phyloP scores from a whole-genome alignment of 352 stramenopile species.

The Phytophthora cactorum region DNA sequence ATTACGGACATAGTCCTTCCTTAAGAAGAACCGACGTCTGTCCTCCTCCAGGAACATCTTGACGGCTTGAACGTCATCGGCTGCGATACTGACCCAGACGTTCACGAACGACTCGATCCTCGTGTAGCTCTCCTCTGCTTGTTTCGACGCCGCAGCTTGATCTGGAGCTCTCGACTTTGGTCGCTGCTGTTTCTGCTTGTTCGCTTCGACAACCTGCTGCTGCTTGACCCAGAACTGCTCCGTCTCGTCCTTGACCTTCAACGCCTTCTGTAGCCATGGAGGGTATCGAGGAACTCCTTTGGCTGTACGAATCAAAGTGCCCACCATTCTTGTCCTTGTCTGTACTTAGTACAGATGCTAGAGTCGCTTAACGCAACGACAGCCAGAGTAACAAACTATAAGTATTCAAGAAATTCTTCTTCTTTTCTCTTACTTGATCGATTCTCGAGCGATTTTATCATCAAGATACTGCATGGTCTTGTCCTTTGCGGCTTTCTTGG shows the following conservation, averaged over 20 bases:
- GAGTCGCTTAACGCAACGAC: not conserved
- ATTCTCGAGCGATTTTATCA: conserved; percentile 69
- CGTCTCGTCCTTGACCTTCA: conserved; percentile 46
- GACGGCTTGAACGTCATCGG: conserved; percentile 40
- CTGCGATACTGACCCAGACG: conserved; percentile 53
- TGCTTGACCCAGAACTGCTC: conserved; percentile 44
- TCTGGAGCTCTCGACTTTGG: conserved; percentile 15
- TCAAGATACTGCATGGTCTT: conserved; percentile 84
- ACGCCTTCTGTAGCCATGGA: conserved; percentile 71
- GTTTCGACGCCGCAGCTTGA: conserved; percentile 5
- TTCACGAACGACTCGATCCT: conserved; percentile 17
- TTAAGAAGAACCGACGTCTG: conserved; percentile 37
- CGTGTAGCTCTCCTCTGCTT: conserved; percentile 2
- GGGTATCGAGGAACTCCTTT: conserved; percentile 51
- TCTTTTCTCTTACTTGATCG: conserved; percentile 33
- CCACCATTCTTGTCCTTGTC: conserved; percentile 11
- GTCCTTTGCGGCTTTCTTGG: conserved; percentile 62
- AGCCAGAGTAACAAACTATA: too few species aligned
- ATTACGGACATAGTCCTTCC: conserved; percentile 30
- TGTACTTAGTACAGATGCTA: not conserved
- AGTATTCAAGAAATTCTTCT: too few species aligned
- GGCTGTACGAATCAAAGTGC: conserved; percentile 3
- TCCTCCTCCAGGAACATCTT: conserved; percentile 41
- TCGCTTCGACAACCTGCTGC: conserved; percentile 14
- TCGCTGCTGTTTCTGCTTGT: conserved; percentile 27